Conservation (phyloP, 495 filamentous ascomycete species). For the Geopyxis carbonaria region DNA sequence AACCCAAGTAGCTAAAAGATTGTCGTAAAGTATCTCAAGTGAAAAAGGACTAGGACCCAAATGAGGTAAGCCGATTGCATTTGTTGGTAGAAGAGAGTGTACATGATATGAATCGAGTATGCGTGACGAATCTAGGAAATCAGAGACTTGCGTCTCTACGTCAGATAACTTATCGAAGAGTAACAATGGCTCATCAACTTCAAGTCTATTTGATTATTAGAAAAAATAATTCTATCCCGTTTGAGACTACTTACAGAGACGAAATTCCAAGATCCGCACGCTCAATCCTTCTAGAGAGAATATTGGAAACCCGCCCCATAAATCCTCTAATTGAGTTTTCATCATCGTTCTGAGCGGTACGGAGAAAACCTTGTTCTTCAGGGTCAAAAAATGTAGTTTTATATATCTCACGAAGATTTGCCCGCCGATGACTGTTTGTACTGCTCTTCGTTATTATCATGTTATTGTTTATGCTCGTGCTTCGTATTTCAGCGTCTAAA, state of each 20-base stretch:
- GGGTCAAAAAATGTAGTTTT: not conserved
- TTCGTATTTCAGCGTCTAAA: conserved; percentile 1
- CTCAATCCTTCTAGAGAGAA: not conserved
- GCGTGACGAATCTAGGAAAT: not conserved
- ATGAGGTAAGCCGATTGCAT: too few relatives aligned
- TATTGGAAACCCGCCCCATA: not conserved
- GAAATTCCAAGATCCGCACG: conserved; percentile 3
- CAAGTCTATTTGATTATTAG: not conserved
- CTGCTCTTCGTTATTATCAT: not conserved
- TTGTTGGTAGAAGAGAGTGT: not conserved
- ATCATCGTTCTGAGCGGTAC: conserved; percentile 4
- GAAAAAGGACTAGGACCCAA: not conserved
- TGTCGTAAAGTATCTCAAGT: conserved; percentile 6
- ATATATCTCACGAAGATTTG: conserved; percentile 1
- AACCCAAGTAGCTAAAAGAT: conserved; percentile 11
- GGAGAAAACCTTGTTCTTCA: conserved; percentile 2
- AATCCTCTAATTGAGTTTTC: not conserved
- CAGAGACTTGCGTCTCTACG: not conserved
- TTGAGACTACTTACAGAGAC: conserved; percentile 2
- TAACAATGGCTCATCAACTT: conserved; percentile 6
- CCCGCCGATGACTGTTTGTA: not conserved
- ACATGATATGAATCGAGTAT: not conserved
- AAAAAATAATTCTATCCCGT: not conserved
- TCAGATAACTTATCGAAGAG: conserved; percentile 8
- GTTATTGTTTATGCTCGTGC: not conserved